Evolutionary conservation across 345 rosid species (phyloP).

Genomic region (Noccaea bulbosa): DNA sequence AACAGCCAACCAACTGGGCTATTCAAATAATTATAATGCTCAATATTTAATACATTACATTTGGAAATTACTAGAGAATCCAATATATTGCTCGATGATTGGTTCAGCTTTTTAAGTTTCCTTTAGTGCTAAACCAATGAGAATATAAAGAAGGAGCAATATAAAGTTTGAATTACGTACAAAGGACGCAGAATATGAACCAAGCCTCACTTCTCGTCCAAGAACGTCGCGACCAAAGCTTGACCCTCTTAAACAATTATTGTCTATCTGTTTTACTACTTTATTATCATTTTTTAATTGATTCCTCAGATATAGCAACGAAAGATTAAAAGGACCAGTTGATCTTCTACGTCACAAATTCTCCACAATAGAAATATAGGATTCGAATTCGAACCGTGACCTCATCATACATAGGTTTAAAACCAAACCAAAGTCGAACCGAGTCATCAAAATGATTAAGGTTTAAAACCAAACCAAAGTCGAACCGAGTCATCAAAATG

Average conservation of each 20-base stretch:
- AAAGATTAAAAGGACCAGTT: not conserved
- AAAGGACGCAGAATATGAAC: conserved; percentile 21
- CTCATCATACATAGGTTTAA: not conserved
- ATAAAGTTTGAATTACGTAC: conserved; percentile 12
- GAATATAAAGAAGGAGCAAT: conserved; percentile 30
- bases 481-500: not conserved
- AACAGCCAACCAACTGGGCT: not conserved
- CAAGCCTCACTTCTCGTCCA: conserved; percentile 35
- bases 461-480: not conserved
- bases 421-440: not conserved
- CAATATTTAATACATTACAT: not conserved
- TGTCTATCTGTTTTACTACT: not conserved
- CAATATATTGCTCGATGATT: conserved; percentile 30
- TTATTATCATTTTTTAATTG: conserved; percentile 12
- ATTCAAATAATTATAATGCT: conserved; percentile 5
- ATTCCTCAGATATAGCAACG: conserved; percentile 22
- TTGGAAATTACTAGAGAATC: not conserved
- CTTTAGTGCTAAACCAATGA: conserved; percentile 19
- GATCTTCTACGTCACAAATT: not conserved
- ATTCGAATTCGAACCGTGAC: not conserved
- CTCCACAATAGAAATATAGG: not conserved
- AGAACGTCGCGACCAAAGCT: conserved; percentile 32
- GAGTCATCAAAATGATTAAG: not conserved
- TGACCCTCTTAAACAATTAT: not conserved
- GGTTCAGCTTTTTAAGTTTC: conserved; percentile 20